Conservation (phyloP, 1,139 yeast genomes). For the Pichia sp. region DNA sequence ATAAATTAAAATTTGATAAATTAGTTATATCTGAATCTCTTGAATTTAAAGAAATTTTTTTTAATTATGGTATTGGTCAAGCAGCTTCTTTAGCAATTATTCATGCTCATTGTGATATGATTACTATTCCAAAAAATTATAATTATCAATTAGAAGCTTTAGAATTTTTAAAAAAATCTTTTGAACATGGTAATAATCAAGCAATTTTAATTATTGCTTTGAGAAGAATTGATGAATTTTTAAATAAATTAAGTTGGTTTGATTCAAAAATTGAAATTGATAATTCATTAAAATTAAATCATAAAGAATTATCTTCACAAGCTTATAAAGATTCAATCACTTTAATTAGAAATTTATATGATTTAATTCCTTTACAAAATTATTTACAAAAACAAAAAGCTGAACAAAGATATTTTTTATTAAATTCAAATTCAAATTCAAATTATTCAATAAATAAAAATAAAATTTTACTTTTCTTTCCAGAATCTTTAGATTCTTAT, state of each 20-base stretch:
- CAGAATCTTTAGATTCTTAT: not conserved
- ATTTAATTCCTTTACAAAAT: constrained; percentile 46
- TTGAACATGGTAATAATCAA: constrained; percentile 47
- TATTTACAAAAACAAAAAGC: constrained; percentile 31
- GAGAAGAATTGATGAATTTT: constrained; percentile 41
- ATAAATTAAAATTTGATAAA: constrained; percentile 50
- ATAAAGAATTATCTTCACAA: constrained; percentile 38
- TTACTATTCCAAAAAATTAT: constrained; percentile 55
- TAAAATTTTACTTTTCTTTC: constrained; percentile 35
- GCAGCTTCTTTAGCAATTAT: constrained; percentile 54
- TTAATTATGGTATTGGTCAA: constrained; percentile 59
- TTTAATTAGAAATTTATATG: constrained; percentile 48
- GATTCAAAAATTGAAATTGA: constrained; percentile 32
- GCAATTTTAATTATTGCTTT: constrained; percentile 36
- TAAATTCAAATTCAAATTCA: not conserved
- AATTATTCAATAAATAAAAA: not conserved
- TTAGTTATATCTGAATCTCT: constrained; percentile 60
- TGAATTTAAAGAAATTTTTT: constrained; percentile 60
- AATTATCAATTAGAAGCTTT: constrained; percentile 56
- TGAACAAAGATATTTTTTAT: not conserved
- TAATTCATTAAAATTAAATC: constrained; percentile 38
- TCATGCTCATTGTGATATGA: constrained; percentile 61
- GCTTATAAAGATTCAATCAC: constrained; percentile 54
- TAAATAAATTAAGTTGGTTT: constrained; percentile 40
- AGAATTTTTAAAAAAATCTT: constrained; percentile 48